Conservation (phyloP, 345 rosid species). For the Salix caprea region DNA sequence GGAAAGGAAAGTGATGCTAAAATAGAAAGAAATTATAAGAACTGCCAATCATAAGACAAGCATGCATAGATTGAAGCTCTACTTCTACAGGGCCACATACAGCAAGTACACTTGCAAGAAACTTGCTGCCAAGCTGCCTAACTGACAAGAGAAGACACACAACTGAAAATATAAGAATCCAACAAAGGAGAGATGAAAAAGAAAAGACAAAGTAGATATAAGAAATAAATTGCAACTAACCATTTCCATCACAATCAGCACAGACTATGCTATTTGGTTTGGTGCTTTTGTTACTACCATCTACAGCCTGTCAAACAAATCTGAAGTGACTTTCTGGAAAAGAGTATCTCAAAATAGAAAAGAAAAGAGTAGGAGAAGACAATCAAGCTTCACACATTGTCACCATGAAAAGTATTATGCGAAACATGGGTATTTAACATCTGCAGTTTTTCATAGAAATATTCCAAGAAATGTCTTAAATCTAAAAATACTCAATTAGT, state of each 20-base stretch:
- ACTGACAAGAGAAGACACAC: neutral
- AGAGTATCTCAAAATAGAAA: neutral
- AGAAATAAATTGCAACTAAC: neutral
- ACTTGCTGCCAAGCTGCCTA: neutral
- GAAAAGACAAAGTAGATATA: neutral
- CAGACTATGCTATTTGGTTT: slow-evolving; percentile 65
- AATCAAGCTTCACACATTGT: neutral
- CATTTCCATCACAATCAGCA: slow-evolving; percentile 53
- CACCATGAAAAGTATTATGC: neutral
- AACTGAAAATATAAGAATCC: neutral
- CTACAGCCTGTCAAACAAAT: slow-evolving; percentile 48
- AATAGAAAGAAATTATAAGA: neutral
- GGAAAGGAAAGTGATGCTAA: neutral
- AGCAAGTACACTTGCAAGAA: neutral
- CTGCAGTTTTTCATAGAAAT: neutral
- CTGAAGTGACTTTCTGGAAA: neutral
- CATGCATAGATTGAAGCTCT: neutral
- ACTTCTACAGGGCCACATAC: neutral
- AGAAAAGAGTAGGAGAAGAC: neutral
- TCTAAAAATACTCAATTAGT: neutral
- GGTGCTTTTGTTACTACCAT: slow-evolving; percentile 23
- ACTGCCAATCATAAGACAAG: neutral
- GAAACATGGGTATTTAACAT: neutral
- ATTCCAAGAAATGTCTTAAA: neutral
- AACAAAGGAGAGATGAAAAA: neutral